Base-by-base conservation (phyloP, 257 asterid genomes). In the Prunella vulgaris region DNA sequence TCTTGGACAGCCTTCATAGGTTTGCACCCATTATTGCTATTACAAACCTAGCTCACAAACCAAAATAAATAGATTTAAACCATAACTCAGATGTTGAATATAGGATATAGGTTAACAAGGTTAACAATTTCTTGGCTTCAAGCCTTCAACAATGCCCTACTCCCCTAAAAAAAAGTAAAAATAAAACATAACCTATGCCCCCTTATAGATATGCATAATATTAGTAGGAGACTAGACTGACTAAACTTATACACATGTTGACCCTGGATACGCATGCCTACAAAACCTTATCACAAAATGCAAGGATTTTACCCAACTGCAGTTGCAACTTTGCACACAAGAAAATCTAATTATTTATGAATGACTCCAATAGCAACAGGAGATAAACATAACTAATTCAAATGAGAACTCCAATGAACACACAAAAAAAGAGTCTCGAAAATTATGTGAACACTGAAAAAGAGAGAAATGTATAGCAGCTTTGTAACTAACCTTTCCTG, bases 401-500 rank as follows among this genome's bases (percentile, higher is more conserved):
- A 54, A 60, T 32, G 37, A 32, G 37, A 32, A 5, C 37, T 4
- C 9, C 37, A 32, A 32, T 3, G 28, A n/a, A n/a, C 37, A 32
- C 5, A 32, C 37, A 32, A 48, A 64, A 9, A 32, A 62, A 61
- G 37, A 21, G 42, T 27, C 33, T 62, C 38, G 40, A 48, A 60
- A 42, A 4, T 28, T 28, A 28, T 28, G 33, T 28, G 33, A 28
- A 28, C 33, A 28, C 5, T 28, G 33, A 28, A 28, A 4, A 28
- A 28, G 33, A 32, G 9, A 32, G 8, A 15, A 60, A 60, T 32
- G 7, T 28, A 28, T 18, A 13, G 49, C 49, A 56, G 68, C 69
- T 69, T 32, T 21, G 42, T 62, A 38, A 64, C 85, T 53, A 67
- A 93, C 98, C 98, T 84, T 90, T 80, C 98, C 98, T 40, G 98